Evolutionary conservation across 2,329 filamentous ascomycete genomes (phyloP), one percentile per base, ranked within the genome.

Genomic region (Cytospora piceicola): DNA sequence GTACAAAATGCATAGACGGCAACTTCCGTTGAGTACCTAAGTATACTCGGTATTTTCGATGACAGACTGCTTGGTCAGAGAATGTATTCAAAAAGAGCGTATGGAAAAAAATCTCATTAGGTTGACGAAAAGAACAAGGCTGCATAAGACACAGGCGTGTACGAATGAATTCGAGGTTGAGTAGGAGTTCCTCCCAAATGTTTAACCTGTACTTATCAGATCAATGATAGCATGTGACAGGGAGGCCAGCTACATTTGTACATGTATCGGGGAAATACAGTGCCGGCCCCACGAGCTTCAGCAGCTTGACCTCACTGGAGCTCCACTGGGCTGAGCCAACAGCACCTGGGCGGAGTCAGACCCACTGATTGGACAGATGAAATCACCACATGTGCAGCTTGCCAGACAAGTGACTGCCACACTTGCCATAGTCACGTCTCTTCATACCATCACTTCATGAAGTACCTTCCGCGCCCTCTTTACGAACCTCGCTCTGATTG

Each of bases 351-450:
- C 29, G 42, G 29, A 51, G 42, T 17, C 29, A 27, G 29, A 42
- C 54, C 61, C 42, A 60, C 58, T 60, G 58, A 58, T 46, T 51
- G 46, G 55, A 20, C 17, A 32, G 57, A 64, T 64, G 61, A 64
- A 64, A 56, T 64, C 61, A 64, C 61, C 52, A 20, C 58, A 34
- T 30, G 46, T 22, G 46, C 46, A 49, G 22, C 58, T 39, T 60
- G 52, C 29, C 56, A 20, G 42, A 54, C 34, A 2, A 36, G 34
- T 15, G 34, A 15, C 60, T 62, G 30, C 22, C 55, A 30, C 22
- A 61, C 51, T n/a, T 20, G 32, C 24, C 34, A 58, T 30, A 46
- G 36, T 49, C n/a, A 49, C 46, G 4, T 42, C 49, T 51, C 56
- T 39, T 64, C 34, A 54, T 17, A 15, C 3, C 32, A 32, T 34